These are phyloP conservation scores for Pseudogymnoascus sp. DNA, from an alignment of 2,329 filamentous ascomycete genomes.

Conservation along the genomic window DNA sequence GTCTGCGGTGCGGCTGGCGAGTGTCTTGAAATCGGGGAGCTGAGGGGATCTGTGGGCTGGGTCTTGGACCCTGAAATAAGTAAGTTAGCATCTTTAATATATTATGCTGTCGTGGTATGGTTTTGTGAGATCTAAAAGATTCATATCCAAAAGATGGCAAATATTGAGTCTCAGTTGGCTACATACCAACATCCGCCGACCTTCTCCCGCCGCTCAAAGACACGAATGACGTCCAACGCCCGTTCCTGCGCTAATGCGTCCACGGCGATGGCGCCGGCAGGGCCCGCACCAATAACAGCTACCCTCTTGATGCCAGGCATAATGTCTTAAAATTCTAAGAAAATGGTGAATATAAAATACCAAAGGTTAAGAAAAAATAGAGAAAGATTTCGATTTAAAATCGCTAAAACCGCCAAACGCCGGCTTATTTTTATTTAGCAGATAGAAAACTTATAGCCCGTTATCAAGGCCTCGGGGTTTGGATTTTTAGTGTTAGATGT, in stretches of 20 bases:
- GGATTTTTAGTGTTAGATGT: not conserved
- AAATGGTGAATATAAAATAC: not conserved
- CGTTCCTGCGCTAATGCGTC: constrained; percentile 53
- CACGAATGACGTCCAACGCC: constrained; percentile 48
- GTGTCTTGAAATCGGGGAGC: constrained; percentile 37
- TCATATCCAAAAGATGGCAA: not conserved
- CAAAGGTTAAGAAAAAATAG: not conserved
- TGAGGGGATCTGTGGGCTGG: constrained; percentile 30
- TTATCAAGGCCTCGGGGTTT: not conserved
- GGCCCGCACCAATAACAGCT: constrained; percentile 54
- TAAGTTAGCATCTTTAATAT: not conserved
- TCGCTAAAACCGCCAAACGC: not conserved
- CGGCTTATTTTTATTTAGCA: not conserved
- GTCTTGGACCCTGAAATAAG: constrained; percentile 34
- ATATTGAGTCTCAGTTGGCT: not conserved
- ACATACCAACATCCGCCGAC: constrained; percentile 53
- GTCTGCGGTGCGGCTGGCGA: constrained; percentile 44
- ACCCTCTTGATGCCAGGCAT: constrained; percentile 32
- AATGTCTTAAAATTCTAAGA: not conserved
- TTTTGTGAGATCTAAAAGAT: not conserved
- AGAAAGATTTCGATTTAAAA: not conserved
- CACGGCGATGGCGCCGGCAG: constrained; percentile 50
- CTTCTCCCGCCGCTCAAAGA: constrained; percentile 53
- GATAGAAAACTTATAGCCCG: not conserved
- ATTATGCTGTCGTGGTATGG: not conserved